Evolutionary conservation across 2,329 filamentous ascomycete genomes (phyloP), one percentile per base, ranked within the genome.

Genomic region (Aspergillus versicolor): DNA sequence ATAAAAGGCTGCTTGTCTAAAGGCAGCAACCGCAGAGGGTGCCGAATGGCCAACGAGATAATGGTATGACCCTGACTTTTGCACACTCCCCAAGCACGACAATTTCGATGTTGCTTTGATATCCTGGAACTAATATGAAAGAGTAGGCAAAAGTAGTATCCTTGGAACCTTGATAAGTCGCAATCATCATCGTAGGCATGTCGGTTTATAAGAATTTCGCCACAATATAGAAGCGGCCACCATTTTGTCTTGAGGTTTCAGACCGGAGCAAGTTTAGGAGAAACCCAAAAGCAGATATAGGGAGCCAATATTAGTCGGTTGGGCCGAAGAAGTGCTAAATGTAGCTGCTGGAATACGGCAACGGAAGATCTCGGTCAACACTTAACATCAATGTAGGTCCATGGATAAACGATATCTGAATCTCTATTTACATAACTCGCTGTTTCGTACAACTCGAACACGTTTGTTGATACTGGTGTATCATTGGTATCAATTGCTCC

Each of bases 401-500:
- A 67, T 73, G 61, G 59, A 61, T 58, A 68, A 69, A 66, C 69
- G 66, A 65, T 71, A 63, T 70, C 65, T 63, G 63, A 71, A 70
- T 65, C 61, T 68, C 61, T 75, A 75, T 75, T 67, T 75, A 75
- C 73, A 75, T 73, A 68, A 69, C 64, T 64, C 60, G 67, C 65
- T 69, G 59, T 63, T 66, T 62, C 55, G 54, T 67, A 63, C 63
- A 64, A 64, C 54, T 67, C 58, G 60, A 67, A 64, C 58, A 60
- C 60, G 59, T 58, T 62, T 64, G 64, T 56, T 58, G 63, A 57
- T 56, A 58, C 61, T 41, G 38, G 40, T 54, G 55, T 54, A 46
- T 38, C 40, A 22, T 46, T 52, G 59, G 56, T 62, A 65, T 71
- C 61, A 96, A 79, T 96, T 97, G 83, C 90, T 95, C 77, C 93